A percentile compares a stretch with the other conserved stretches of the same genome.
These are phyloP conservation scores for Phytophthora pisi DNA, from an alignment of 352 stramenopile species.

Conservation along the genomic window DNA sequence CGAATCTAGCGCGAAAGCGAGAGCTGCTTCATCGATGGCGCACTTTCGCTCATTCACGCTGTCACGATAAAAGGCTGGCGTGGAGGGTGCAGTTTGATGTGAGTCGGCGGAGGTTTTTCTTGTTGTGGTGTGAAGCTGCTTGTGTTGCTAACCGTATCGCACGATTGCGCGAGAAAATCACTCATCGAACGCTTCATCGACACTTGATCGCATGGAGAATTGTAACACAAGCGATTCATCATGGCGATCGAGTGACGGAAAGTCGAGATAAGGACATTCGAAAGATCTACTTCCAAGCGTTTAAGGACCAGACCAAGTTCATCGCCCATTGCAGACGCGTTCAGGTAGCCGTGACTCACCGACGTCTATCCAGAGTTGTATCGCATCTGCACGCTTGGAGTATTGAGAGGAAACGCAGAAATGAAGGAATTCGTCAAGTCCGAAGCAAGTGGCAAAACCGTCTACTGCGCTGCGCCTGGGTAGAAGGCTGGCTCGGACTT, in stretches of 20 bases:
- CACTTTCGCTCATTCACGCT: conserved; percentile 14
- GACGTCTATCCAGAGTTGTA: conserved; percentile 18
- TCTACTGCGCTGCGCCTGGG: conserved; percentile 25
- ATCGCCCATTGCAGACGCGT: conserved; percentile 5
- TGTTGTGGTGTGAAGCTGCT: conserved; percentile 36
- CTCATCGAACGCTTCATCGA: conserved; percentile 11
- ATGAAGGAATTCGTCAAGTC: conserved; percentile 9
- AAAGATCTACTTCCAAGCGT: conserved; percentile 18
- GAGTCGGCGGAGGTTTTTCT: conserved; percentile 29
- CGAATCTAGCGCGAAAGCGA: conserved; percentile 13
- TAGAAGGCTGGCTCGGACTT: conserved; percentile 20
- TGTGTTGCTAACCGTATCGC: conserved; percentile 13
- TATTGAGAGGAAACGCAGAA: conserved; percentile 11
- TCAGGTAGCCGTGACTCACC: conserved; percentile 3
- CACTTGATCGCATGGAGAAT: conserved; percentile 38
- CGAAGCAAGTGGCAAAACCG: conserved; percentile 17
- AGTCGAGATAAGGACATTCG: conserved; percentile 7
- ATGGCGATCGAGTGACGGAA: conserved; percentile 13
- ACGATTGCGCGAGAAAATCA: conserved; percentile 14
- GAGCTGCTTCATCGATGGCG: conserved; percentile 25
- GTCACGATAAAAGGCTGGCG: conserved; percentile 15
- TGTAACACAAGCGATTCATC: conserved; percentile 19
- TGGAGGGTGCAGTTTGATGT: conserved; percentile 30
- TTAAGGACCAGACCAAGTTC: conserved; percentile 17
- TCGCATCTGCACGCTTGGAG: conserved; percentile 8